Evolutionary conservation across 305 asterid species (phyloP), one percentile per base, ranked within the genome.

Genomic region (Fraxinus baroniana): DNA sequence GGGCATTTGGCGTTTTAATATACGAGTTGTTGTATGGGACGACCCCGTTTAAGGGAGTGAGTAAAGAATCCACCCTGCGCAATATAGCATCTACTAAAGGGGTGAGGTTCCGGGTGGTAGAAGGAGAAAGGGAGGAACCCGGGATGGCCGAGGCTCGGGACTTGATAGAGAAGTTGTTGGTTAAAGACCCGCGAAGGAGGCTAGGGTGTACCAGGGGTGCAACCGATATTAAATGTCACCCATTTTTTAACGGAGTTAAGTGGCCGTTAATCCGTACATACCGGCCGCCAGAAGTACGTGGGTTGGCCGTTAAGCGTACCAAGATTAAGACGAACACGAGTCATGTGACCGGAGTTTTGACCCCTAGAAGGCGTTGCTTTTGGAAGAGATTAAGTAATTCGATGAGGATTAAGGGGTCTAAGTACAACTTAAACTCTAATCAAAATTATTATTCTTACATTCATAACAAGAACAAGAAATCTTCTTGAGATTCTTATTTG

Each of bases 171-270:
- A 92, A 85, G 26, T 62, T 96, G 36, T 75, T 96, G 80, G 97
- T 90, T 76, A 96, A 92, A 86, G 99, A 96, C 64, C 97, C 98
- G 0, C 66, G 94, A 87, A 83, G 86, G 85, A 78, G 99, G 87
- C 90, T 94, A 33, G 99, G 99, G 28, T 88, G 95, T 88, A 80
- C 87, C 17, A 85, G 87, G 84, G 99, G 99, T 28, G 98, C 99
- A 12, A 93, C 98, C 76, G 99, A 94, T 70, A 91, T 96, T 57
- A 96, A 96, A 83, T 92, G 97, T 0, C 99, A 96, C 90, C 98
- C 98, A 4, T 96, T 96, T 44, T 96, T 96, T 22, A 79, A 90
- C 82, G 99, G 95, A 4, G 82, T 96, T 30, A 96, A 94, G 87
- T 96, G 98, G 98, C 97, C 98, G 88, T 84, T 96, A 85, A 91